These are phyloP conservation scores for Ambrosia hybrid DNA, from an alignment of 140 eudicot species.

Conservation along the genomic window DNA sequence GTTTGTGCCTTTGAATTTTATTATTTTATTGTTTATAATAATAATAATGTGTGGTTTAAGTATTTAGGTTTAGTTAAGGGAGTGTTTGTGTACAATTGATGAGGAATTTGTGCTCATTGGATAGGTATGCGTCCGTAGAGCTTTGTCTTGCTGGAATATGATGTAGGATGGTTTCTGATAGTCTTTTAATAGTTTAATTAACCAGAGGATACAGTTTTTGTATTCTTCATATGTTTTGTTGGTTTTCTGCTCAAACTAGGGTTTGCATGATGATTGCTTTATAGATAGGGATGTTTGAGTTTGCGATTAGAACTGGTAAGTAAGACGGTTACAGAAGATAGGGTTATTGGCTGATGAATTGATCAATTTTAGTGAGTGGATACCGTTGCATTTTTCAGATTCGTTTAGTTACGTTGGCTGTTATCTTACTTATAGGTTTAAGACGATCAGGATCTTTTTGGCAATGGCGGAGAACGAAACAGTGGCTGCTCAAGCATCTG, in stretches of 20 bases:
- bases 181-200: background rate
- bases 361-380: background rate
- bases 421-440: slow-evolving; percentile 25
- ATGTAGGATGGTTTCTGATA: background rate
- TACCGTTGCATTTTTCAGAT: background rate
- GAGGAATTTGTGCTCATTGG: slow-evolving; percentile 12
- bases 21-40: slow-evolving; percentile 1
- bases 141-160: background rate
- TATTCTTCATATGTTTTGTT: background rate
- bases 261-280: slow-evolving; percentile 16
- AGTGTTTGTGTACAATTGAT: background rate
- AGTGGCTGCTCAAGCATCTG: slow-evolving; percentile 50
- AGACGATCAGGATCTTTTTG: slow-evolving; percentile 5
- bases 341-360: slow-evolving; percentile 2
- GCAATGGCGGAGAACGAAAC: slow-evolving; percentile 72
- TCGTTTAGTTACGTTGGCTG: slow-evolving; percentile 1
- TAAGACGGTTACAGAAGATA: slow-evolving; percentile 9
- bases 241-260: slow-evolving; percentile 10
- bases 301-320: slow-evolving; percentile 9
- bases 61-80: background rate
- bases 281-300: background rate
- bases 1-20: background rate
- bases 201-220: background rate
- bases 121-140: slow-evolving; percentile 2
- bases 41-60: slow-evolving; percentile 3